Evolutionary conservation across 192 early-diverging fungal species (phyloP).

Genomic region (Entomortierella parvispora): DNA sequence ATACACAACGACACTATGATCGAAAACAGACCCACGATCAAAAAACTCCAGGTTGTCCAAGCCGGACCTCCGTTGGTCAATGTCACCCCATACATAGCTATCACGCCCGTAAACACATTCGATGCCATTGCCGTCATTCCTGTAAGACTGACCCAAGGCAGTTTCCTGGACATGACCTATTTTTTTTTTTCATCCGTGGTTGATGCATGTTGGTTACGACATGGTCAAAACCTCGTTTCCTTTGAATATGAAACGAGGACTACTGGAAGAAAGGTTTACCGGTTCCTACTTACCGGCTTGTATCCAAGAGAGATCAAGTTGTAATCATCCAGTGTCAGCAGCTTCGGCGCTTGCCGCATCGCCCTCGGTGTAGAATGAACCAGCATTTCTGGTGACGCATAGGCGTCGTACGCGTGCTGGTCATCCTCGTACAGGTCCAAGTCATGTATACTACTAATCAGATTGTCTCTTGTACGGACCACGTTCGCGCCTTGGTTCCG

Average conservation of each 20-base stretch:
- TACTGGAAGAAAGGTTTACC: background rate
- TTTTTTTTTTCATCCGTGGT: background rate
- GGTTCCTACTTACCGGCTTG: slow-evolving; percentile 22
- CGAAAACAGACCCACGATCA: slow-evolving; percentile 26
- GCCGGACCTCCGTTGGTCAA: slow-evolving; percentile 41
- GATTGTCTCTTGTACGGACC: background rate
- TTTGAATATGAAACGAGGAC: background rate
- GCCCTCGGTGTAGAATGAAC: slow-evolving; percentile 5
- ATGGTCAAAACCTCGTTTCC: too few species aligned
- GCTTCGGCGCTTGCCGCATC: slow-evolving; percentile 15
- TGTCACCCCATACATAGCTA: slow-evolving; percentile 28
- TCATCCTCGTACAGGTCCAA: slow-evolving; percentile 28
- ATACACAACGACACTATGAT: slow-evolving; percentile 30
- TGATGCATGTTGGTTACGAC: too few species aligned
- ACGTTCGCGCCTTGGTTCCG: background rate
- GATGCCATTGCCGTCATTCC: slow-evolving; percentile 24
- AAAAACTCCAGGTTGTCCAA: slow-evolving; percentile 36
- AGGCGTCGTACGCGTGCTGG: background rate
- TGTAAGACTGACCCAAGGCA: slow-evolving; percentile 27
- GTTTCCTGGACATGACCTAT: slow-evolving; percentile 26
- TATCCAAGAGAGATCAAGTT: slow-evolving; percentile 47
- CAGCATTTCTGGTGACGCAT: background rate
- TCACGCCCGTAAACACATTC: slow-evolving; percentile 21
- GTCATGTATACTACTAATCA: background rate
- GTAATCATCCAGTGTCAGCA: slow-evolving; percentile 36